Conservation (phyloP, 345 rosid genomes). For the Adansonia digitata region DNA sequence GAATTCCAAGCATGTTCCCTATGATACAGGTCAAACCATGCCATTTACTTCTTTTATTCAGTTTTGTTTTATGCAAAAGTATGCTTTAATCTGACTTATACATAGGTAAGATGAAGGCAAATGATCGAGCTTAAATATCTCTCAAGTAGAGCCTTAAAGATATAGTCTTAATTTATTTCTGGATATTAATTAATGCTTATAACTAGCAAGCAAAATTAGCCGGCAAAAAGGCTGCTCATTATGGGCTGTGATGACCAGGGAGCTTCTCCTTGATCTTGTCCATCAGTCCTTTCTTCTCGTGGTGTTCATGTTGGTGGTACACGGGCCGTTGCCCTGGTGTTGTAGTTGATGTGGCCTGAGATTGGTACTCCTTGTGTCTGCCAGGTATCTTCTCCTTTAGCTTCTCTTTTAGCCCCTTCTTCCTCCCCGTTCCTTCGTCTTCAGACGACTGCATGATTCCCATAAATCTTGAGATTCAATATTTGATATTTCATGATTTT, state of each 20-base stretch:
- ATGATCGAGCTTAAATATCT: too few relatives aligned
- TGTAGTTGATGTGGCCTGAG: conserved; percentile 25
- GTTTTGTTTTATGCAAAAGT: too few relatives aligned
- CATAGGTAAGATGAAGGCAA: too few relatives aligned
- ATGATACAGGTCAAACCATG: too few relatives aligned
- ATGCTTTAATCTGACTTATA: too few relatives aligned
- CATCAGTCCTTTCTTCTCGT: conserved; percentile 58
- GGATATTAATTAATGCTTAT: not conserved
- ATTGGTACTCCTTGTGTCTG: conserved; percentile 22
- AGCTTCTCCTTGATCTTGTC: conserved; percentile 70
- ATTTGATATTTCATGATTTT: not conserved
- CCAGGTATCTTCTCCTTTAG: conserved; percentile 58
- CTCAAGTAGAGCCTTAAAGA: not conserved
- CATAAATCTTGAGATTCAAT: not conserved
- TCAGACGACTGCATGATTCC: conserved; percentile 33
- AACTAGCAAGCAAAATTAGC: not conserved
- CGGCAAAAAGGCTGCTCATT: not conserved
- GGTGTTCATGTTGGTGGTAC: conserved; percentile 18
- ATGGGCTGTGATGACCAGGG: conserved; percentile 34
- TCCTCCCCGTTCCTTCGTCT: conserved; percentile 72
- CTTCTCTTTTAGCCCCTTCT: conserved; percentile 51
- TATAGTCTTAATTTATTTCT: not conserved
- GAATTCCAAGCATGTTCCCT: not conserved
- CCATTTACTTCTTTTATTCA: too few relatives aligned
- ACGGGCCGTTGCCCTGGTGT: conserved; percentile 22